These are phyloP conservation scores for Neofusicoccum umdonicola DNA, from an alignment of 2,329 filamentous ascomycete species.

Conservation along the genomic window DNA sequence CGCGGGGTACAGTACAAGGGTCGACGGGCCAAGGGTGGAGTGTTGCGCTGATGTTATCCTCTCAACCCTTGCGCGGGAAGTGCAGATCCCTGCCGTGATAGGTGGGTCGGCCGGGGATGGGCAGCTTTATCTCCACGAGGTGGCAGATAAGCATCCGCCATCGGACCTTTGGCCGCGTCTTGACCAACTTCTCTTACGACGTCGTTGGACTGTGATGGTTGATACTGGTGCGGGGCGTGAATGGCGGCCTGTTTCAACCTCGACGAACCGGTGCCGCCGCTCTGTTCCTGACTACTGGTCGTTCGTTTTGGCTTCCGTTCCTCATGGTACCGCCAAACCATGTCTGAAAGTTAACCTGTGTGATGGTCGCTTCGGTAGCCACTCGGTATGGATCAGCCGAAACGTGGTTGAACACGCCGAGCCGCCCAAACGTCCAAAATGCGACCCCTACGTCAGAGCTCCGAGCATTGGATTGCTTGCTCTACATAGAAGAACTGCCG, in stretches of 20 bases:
- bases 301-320: no score
- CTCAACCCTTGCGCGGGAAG: background rate
- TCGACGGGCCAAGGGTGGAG: background rate
- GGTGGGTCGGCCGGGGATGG: background rate
- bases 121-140: background rate
- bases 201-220: background rate
- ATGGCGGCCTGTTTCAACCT: background rate
- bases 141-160: slow-evolving; percentile 6
- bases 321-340: no score
- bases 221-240: background rate
- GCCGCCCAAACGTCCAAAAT: no score
- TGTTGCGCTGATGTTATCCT: background rate
- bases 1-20: background rate
- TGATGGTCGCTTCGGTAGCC: no score
- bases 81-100: background rate
- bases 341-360: no score
- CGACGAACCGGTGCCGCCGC: no score
- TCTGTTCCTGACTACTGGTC: no score
- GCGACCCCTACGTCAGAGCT: no score
- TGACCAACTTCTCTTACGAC: slow-evolving; percentile 14
- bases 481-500: no score
- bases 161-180: background rate
- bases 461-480: no score
- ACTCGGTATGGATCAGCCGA: no score
- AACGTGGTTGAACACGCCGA: no score